These are phyloP conservation scores for Coniferiporia sulphurascens DNA, from an alignment of 1,284 basidiomycete species.

Conservation along the genomic window DNA sequence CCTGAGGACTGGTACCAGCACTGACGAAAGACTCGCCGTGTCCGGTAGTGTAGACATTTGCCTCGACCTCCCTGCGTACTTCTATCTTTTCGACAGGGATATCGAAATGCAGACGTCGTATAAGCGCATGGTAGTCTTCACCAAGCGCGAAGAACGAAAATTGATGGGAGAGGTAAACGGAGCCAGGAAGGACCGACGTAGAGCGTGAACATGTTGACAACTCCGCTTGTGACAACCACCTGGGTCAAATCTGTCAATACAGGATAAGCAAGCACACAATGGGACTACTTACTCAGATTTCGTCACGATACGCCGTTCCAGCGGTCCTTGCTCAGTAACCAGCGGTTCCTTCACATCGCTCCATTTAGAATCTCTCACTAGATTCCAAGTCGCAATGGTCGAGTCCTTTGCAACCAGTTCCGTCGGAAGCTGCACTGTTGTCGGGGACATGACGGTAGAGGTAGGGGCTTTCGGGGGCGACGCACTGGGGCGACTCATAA, in stretches of 20 bases:
- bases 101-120: constrained; percentile 63
- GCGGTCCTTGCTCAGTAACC: constrained; percentile 18
- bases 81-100: constrained; percentile 58
- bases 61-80: constrained; percentile 67
- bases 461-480: constrained; percentile 19
- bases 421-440: constrained; percentile 23
- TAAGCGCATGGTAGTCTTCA: constrained; percentile 75
- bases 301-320: constrained; percentile 21
- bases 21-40: constrained; percentile 49
- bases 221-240: constrained; percentile 73
- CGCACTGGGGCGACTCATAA: constrained; percentile 26
- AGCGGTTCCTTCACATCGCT: constrained; percentile 44
- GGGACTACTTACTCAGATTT: constrained; percentile 24
- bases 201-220: constrained; percentile 66
- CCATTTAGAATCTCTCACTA: constrained; percentile 52
- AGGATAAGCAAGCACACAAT: constrained; percentile 15
- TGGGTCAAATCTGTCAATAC: constrained; percentile 25
- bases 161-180: constrained; percentile 78
- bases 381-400: constrained; percentile 63
- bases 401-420: constrained; percentile 50
- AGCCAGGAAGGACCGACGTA: constrained; percentile 55
- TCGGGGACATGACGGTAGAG: neutral
- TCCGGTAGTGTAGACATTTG: constrained; percentile 43
- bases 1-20: constrained; percentile 38
- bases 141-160: constrained; percentile 73